These are phyloP conservation scores for Osmanthus fragrans DNA, from an alignment of 257 asterid species.

Conservation along the genomic window DNA sequence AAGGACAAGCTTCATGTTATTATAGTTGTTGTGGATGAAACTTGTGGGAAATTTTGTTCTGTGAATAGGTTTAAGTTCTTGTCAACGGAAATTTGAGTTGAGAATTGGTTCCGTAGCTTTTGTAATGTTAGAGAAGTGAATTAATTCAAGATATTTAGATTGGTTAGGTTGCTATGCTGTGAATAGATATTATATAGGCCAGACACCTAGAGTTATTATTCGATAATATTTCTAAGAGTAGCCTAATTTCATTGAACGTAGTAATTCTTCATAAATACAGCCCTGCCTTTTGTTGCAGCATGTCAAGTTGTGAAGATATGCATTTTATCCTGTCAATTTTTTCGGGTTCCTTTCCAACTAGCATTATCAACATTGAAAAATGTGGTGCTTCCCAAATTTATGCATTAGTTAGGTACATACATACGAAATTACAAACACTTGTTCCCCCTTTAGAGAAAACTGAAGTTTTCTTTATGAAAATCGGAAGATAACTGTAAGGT, in stretches of 20 bases:
- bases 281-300: not conserved
- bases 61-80: not conserved
- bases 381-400: not conserved
- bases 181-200: not conserved
- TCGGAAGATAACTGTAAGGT: not conserved
- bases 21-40: not conserved
- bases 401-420: not conserved
- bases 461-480: not conserved
- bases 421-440: not conserved
- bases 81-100: not conserved
- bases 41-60: not conserved
- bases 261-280: not conserved
- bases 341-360: not conserved
- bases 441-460: not conserved
- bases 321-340: not conserved
- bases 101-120: not conserved
- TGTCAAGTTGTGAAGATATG: not conserved
- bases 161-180: not conserved
- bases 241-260: not conserved
- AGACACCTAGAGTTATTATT: not conserved
- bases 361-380: not conserved
- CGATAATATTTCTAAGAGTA: not conserved
- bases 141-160: too few species aligned
- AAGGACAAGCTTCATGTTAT: not conserved
- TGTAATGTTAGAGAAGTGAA: not conserved